A percentile compares a stretch with the other conserved stretches of the same genome.
These are phyloP conservation scores for Heterobasidion parviporum DNA, from an alignment of 1,284 basidiomycete species.

Conservation along the genomic window DNA sequence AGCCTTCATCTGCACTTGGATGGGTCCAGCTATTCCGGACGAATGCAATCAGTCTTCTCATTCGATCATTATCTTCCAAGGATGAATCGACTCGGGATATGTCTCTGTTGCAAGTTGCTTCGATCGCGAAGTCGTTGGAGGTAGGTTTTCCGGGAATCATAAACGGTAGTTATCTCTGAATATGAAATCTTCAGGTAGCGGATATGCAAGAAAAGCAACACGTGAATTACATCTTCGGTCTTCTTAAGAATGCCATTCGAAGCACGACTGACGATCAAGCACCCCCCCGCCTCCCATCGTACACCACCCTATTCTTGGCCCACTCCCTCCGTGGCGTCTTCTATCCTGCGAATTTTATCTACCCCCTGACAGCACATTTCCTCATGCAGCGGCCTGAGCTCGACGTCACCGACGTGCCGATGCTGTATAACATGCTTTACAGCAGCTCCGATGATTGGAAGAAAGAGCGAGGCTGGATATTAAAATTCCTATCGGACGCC, in stretches of 20 bases:
- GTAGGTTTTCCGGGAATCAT: slow-evolving; percentile 27
- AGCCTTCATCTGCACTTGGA: slow-evolving; percentile 51
- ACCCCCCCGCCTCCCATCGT: slow-evolving; percentile 57
- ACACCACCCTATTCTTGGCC: slow-evolving; percentile 72
- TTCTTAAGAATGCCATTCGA: slow-evolving; percentile 58
- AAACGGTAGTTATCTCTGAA: not conserved
- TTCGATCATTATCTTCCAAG: slow-evolving; percentile 69
- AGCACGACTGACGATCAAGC: slow-evolving; percentile 23
- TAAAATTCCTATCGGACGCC: slow-evolving; percentile 78
- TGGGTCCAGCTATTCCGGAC: slow-evolving; percentile 86
- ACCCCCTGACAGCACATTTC: slow-evolving; percentile 75
- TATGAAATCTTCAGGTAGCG: slow-evolving; percentile 31
- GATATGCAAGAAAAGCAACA: slow-evolving; percentile 80
- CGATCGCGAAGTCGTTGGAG: slow-evolving; percentile 46
- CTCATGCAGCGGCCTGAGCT: slow-evolving; percentile 76
- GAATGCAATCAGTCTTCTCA: slow-evolving; percentile 69
- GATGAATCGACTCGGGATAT: slow-evolving; percentile 52
- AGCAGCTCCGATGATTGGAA: slow-evolving; percentile 73
- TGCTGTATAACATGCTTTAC: slow-evolving; percentile 83
- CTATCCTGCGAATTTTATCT: slow-evolving; percentile 74
- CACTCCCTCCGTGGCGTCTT: slow-evolving; percentile 76
- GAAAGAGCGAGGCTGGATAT: slow-evolving; percentile 83
- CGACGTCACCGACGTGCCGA: slow-evolving; percentile 72
- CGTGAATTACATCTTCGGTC: slow-evolving; percentile 64
- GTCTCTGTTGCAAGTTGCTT: slow-evolving; percentile 45